Percentiles rank a stretch among this genome's conserved stretches.
These are phyloP conservation scores for Beauveria bassiana DNA, from an alignment of 2,329 filamentous ascomycete species.

Conservation along the genomic window DNA sequence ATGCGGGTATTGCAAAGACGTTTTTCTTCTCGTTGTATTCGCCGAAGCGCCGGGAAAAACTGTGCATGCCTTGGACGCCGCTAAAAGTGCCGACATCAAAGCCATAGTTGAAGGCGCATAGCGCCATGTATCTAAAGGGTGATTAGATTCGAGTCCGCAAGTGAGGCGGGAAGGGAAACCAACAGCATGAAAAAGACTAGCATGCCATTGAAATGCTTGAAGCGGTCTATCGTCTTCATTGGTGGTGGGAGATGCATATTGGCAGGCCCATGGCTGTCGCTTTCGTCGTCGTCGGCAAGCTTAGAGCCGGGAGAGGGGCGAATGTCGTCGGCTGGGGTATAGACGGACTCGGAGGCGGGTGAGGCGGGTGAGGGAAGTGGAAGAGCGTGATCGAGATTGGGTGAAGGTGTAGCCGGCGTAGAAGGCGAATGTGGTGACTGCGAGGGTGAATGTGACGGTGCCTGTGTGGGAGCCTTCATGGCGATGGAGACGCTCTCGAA, in stretches of 20 bases:
- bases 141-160: neutral
- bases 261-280: slow-evolving; percentile 2
- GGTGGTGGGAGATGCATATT: slow-evolving; percentile 2
- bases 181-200: slow-evolving; percentile 16
- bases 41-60: slow-evolving; percentile 19
- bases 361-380: neutral
- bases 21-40: slow-evolving; percentile 14
- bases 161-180: neutral
- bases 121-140: slow-evolving; percentile 17
- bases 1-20: slow-evolving; percentile 15
- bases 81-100: slow-evolving; percentile 21
- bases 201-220: slow-evolving; percentile 12
- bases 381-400: neutral
- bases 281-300: slow-evolving; percentile 9
- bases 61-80: slow-evolving; percentile 21
- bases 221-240: slow-evolving; percentile 6
- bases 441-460: neutral
- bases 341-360: neutral
- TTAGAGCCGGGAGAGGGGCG: neutral
- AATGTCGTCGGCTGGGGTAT: neutral
- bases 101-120: slow-evolving; percentile 21
- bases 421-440: neutral
- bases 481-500: neutral
- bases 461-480: neutral
- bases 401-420: neutral